Evolutionary conservation across 2,329 filamentous ascomycete genomes (phyloP).

Genomic region (Stromatinia cepivora): DNA sequence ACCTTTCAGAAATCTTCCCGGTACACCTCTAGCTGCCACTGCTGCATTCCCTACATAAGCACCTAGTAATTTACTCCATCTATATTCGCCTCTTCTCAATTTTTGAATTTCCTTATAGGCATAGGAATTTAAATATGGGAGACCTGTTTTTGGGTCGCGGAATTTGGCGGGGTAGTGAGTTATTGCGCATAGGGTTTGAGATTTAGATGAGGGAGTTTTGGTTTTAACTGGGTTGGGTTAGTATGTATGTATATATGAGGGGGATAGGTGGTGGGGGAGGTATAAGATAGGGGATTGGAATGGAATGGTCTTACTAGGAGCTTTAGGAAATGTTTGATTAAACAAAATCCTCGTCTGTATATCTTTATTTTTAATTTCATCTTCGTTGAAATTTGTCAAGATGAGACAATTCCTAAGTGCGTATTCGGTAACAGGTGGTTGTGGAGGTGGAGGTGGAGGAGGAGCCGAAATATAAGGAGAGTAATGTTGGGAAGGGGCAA

Average conservation of each 20-base stretch:
- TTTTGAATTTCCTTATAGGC: conserved; percentile 83
- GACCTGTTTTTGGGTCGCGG: conserved; percentile 78
- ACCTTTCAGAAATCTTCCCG: conserved; percentile 63
- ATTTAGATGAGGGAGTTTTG: conserved; percentile 27
- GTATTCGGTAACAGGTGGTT: conserved; percentile 46
- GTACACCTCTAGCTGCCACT: conserved; percentile 72
- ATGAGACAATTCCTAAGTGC: conserved; percentile 59
- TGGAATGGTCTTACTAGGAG: conserved; percentile 46
- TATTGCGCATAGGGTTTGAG: conserved; percentile 65
- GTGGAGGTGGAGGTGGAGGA: conserved; percentile 27
- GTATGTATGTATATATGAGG: neutral
- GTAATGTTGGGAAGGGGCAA: conserved; percentile 24
- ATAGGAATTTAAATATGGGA: conserved; percentile 75
- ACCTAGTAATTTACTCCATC: conserved; percentile 78
- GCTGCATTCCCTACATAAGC: conserved; percentile 75
- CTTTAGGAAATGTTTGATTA: conserved; percentile 49
- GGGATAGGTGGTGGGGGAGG: neutral
- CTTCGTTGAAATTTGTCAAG: conserved; percentile 56
- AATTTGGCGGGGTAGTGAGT: conserved; percentile 81
- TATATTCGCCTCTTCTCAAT: conserved; percentile 70
- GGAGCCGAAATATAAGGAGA: conserved; percentile 25
- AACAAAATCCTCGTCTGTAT: conserved; percentile 58
- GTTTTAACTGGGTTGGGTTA: neutral
- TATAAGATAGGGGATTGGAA: neutral
- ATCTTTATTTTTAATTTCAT: conserved; percentile 51